These are phyloP conservation scores for Puya raimondii DNA, from an alignment of 176 grass and related monocot genomes.

Conservation along the genomic window DNA sequence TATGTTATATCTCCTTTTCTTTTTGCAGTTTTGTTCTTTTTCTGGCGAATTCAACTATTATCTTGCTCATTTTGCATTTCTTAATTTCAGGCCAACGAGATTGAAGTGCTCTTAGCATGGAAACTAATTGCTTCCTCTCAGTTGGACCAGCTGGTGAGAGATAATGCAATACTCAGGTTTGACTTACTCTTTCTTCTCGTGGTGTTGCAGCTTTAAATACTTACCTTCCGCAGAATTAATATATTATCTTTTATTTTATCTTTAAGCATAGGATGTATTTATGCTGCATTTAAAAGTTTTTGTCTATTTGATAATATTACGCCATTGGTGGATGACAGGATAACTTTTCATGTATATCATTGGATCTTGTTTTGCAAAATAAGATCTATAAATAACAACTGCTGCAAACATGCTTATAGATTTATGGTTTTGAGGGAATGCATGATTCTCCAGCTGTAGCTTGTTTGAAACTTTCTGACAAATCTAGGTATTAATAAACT, in stretches of 20 bases:
- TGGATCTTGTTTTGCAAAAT: neutral
- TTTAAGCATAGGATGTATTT: no score
- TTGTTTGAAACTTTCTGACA: neutral
- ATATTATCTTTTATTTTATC: neutral
- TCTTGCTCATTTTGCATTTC: conserved; percentile 11
- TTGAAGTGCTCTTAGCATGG: conserved; percentile 65
- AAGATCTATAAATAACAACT: no score
- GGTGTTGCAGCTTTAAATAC: neutral
- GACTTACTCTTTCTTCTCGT: conserved; percentile 6
- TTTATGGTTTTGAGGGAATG: neutral
- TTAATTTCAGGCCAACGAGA: conserved; percentile 51
- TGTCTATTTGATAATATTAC: no score
- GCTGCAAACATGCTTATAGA: neutral
- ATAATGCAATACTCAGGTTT: conserved; percentile 62
- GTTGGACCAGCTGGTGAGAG: conserved; percentile 49
- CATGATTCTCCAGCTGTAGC: neutral
- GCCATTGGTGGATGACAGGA: no score
- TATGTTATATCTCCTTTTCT: conserved; percentile 23
- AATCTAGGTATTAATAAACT: neutral
- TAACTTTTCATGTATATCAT: neutral
- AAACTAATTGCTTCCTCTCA: conserved; percentile 56
- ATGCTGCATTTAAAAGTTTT: no score
- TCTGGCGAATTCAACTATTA: conserved; percentile 10
- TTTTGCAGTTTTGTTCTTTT: conserved; percentile 1
- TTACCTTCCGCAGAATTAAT: neutral